Conservation (phyloP, 345 rosid genomes). For the Limnanthes douglasii region DNA sequence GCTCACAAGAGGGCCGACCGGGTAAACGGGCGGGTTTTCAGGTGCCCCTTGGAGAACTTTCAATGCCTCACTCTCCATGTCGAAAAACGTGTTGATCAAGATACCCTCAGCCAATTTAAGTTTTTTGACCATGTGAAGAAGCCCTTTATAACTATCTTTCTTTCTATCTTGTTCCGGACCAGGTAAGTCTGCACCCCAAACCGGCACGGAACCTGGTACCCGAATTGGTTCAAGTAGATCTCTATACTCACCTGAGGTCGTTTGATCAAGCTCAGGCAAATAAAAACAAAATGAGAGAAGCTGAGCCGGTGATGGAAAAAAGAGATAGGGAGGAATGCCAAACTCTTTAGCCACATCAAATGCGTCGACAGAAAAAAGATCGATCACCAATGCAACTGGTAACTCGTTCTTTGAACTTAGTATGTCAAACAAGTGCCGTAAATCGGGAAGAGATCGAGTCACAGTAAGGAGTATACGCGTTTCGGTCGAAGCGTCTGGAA, state of each 20-base stretch:
- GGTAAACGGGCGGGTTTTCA: conserved; percentile 15
- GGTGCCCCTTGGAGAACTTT: background rate
- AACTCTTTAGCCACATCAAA: conserved; percentile 11
- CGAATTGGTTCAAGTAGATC: conserved; percentile 16
- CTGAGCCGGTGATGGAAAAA: conserved; percentile 16
- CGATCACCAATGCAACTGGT: conserved; percentile 12
- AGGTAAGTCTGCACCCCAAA: conserved; percentile 12
- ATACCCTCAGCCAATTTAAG: conserved; percentile 14
- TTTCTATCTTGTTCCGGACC: conserved; percentile 19
- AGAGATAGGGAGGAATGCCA: conserved; percentile 9
- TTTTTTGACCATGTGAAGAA: conserved; percentile 11
- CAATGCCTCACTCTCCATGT: conserved; percentile 7
- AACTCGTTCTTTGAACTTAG: conserved; percentile 7
- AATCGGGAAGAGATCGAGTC: conserved; percentile 7
- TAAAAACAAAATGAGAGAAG: conserved; percentile 11
- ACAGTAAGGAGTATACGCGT: conserved; percentile 4
- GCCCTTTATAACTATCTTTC: conserved; percentile 11
- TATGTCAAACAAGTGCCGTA: conserved; percentile 6
- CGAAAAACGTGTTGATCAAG: conserved; percentile 17
- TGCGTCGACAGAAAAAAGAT: conserved; percentile 11
- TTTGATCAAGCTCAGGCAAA: conserved; percentile 14
- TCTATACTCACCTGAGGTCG: conserved; percentile 11
- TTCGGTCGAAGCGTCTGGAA: conserved; percentile 8
- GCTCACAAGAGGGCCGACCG: conserved; percentile 17
- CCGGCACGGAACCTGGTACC: conserved; percentile 17